Percentiles rank a stretch among this genome's conserved stretches.
phyloP scores from a whole-genome alignment of 768 basidiomycete species.

The Boletus rufocinnamomeus region DNA sequence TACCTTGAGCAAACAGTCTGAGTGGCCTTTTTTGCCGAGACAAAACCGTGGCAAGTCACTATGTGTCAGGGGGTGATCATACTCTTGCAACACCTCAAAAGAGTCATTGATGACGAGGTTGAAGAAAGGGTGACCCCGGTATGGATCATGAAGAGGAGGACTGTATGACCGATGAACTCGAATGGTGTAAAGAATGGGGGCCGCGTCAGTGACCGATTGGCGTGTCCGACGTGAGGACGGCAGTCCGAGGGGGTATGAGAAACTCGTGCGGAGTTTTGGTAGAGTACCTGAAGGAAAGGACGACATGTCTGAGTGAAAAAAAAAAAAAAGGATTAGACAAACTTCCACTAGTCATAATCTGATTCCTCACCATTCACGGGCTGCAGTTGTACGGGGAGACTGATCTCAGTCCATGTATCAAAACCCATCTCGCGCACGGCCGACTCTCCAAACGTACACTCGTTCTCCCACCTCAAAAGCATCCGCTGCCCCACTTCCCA shows the following conservation, averaged over 20 bases:
- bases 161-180: not conserved
- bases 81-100: not conserved
- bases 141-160: not conserved
- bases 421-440: no score
- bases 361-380: not conserved
- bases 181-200: not conserved
- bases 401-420: not conserved
- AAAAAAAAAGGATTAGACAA: not conserved
- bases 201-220: no score
- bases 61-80: not conserved
- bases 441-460: not conserved
- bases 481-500: conserved; percentile 42
- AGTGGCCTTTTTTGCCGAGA: not conserved
- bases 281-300: not conserved
- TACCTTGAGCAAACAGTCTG: not conserved
- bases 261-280: not conserved
- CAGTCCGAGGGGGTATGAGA: not conserved
- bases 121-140: not conserved
- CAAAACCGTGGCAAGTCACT: not conserved
- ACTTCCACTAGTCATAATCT: no score
- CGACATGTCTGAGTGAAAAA: not conserved
- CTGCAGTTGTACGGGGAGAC: not conserved
- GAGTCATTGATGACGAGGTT: not conserved
- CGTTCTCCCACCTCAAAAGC: not conserved
- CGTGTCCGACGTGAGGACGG: not conserved